A percentile compares a stretch with the other conserved stretches of the same genome.
Conservation (phyloP, 169 alveolate genomes). For the Amoebophrya sp. region DNA sequence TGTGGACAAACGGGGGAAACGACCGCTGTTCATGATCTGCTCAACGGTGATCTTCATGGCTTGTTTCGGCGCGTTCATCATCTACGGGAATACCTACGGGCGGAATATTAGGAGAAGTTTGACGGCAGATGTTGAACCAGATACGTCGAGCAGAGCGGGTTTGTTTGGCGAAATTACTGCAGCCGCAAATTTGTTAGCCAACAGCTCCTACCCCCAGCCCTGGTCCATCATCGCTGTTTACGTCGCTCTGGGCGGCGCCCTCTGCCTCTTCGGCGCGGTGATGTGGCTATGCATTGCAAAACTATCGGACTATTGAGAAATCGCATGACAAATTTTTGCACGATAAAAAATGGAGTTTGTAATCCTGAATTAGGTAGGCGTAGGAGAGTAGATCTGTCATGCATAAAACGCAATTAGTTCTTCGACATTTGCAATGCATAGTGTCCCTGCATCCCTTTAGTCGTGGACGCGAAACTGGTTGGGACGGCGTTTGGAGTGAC, state of each 20-base stretch:
- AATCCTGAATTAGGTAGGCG: too few species aligned
- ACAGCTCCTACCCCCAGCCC: constrained; percentile 13
- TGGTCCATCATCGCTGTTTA: not conserved
- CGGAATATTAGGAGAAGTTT: too few species aligned
- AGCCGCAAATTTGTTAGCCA: too few species aligned
- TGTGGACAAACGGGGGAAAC: constrained; percentile 22
- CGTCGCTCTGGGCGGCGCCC: constrained; percentile 26
- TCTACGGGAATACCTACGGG: not conserved
- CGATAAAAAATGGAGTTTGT: too few species aligned
- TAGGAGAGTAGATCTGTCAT: too few species aligned
- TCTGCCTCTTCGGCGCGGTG: constrained; percentile 30
- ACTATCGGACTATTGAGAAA: too few species aligned
- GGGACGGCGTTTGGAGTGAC: constrained; percentile 75
- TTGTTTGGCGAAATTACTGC: too few species aligned
- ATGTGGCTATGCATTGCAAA: constrained; percentile 38
- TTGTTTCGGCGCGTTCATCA: not conserved
- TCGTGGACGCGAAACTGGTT: constrained; percentile 49
- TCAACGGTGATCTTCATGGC: not conserved
- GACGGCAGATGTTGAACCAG: too few species aligned
- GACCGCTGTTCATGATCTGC: constrained; percentile 19
- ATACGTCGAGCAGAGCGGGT: too few species aligned
- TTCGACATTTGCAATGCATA: too few species aligned
- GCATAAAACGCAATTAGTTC: too few species aligned
- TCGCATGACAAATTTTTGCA: too few species aligned
- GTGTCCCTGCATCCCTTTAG: constrained; percentile 31